Base-by-base conservation (phyloP, 1,139 yeast species). In the Diutina pseudorugosa region DNA sequence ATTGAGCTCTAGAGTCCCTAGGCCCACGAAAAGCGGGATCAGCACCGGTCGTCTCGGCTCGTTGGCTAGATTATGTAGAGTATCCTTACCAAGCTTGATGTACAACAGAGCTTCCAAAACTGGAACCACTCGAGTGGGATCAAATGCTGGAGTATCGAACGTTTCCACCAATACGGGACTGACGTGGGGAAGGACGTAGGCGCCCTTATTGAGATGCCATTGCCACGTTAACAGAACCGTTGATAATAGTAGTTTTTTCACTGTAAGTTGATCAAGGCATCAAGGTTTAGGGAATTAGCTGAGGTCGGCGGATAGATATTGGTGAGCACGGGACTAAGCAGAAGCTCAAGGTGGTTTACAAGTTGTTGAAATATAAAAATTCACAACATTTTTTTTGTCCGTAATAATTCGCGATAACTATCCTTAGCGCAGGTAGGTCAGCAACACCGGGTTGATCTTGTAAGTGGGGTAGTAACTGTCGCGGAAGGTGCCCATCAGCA, bases 1-100 rank as follows among this genome's bases (percentile, higher is more conserved):
- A 62, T 85, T 84, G 57, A 85, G 65, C 56, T 84, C 91, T 52
- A 87, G 78, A 2, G 90, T 87, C 1, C 93, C 93, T 51, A 88
- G 81, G 4, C 89, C 91, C 4, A 83, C 87, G 14, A 85, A 65
- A 53, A 85, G 63, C 3, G 90, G 86, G 6, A 88, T 82, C 43
- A 79, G 75, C 0, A 80, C 85, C 3, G 83, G 82, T 54, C 72
- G 67, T 47, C 88, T 65, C 1, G 89, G 88, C 56, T 80, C 86
- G 58, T 81, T 75, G 6, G 87, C 86, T 51, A 85, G 67, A 52
- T 84, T 83, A 51, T 73, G 74, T 43, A 85, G 65, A 12, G 81
- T 73, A 42, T 80, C 82, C 53, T 74, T 76, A 50, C 82, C 85
- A 47, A 85, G 62, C 56, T 80, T 75, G 44, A 82, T 70, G 61